Conservation (phyloP, 2,329 filamentous ascomycete species). For the Zarea fungicola region DNA sequence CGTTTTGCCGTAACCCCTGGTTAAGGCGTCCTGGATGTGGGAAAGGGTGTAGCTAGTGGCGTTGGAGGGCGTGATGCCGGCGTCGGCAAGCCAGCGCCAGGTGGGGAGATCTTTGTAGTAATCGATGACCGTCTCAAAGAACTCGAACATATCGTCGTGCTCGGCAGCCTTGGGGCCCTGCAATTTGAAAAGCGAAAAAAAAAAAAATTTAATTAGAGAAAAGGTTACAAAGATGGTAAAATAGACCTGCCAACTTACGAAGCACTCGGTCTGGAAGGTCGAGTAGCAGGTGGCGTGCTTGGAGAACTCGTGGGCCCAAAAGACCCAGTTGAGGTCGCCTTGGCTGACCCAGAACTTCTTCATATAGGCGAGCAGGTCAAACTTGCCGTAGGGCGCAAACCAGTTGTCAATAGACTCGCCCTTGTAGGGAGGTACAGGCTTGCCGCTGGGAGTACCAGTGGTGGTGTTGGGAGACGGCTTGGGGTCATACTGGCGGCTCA, state of each 20-base stretch:
- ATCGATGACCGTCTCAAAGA: conserved; percentile 53
- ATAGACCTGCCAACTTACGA: conserved; percentile 26
- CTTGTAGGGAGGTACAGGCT: conserved; percentile 51
- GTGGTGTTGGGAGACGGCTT: conserved; percentile 58
- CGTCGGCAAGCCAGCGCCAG: conserved; percentile 51
- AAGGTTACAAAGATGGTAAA: background rate
- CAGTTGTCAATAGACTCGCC: conserved; percentile 55
- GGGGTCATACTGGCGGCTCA: conserved; percentile 60
- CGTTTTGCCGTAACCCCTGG: conserved; percentile 43
- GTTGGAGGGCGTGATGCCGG: conserved; percentile 54
- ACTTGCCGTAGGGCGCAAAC: conserved; percentile 51
- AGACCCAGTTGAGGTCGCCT: conserved; percentile 48
- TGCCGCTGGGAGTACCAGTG: conserved; percentile 47
- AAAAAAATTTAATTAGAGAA: background rate
- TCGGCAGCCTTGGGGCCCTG: conserved; percentile 47
- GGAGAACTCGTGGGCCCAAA: conserved; percentile 64
- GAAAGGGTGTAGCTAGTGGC: conserved; percentile 49
- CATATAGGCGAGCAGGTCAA: conserved; percentile 60
- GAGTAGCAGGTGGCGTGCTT: conserved; percentile 65
- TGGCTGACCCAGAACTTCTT: conserved; percentile 59
- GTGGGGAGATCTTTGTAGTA: conserved; percentile 57
- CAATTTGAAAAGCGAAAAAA: background rate
- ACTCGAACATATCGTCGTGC: conserved; percentile 58
- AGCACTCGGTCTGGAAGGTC: conserved; percentile 61
- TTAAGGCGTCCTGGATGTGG: conserved; percentile 47